Evolutionary conservation across 1,284 basidiomycete genomes (phyloP).

Genomic region (Mycosarcoma maydis): DNA sequence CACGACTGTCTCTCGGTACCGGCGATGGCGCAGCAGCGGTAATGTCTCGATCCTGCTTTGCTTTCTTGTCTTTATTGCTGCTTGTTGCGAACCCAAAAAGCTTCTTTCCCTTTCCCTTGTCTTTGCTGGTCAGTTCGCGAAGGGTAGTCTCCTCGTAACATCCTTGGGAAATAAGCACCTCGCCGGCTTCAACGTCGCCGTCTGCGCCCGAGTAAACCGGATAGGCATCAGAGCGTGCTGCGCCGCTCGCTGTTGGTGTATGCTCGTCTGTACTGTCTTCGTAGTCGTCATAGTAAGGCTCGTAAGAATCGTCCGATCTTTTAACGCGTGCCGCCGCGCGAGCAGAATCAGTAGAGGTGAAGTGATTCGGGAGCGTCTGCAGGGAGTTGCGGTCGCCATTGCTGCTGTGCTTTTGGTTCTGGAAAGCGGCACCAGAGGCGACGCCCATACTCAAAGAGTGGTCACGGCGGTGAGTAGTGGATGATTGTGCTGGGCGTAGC

Average conservation of each 20-base stretch:
- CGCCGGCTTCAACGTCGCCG: slow-evolving; percentile 16
- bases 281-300: background rate
- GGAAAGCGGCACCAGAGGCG: slow-evolving; percentile 8
- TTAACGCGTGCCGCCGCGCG: slow-evolving; percentile 4
- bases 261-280: slow-evolving; percentile 8
- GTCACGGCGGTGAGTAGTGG: slow-evolving; percentile 8
- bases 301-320: slow-evolving; percentile 6
- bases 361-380: background rate
- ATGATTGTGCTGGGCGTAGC: slow-evolving; percentile 21
- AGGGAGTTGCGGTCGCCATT: slow-evolving; percentile 2
- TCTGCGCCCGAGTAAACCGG: slow-evolving; percentile 37
- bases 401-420: background rate
- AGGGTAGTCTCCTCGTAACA: slow-evolving; percentile 29
- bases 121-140: slow-evolving; percentile 17
- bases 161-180: slow-evolving; percentile 42
- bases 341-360: slow-evolving; percentile 1
- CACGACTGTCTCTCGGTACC: slow-evolving; percentile 6
- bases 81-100: slow-evolving; percentile 32
- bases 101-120: slow-evolving; percentile 41
- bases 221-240: slow-evolving; percentile 18
- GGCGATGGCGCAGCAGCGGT: slow-evolving; percentile 10
- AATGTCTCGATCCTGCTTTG: slow-evolving; percentile 19
- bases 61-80: slow-evolving; percentile 35
- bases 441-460: slow-evolving; percentile 8
- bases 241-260: slow-evolving; percentile 4